These are phyloP conservation scores for Protomyces gravidus DNA, from an alignment of 1,139 yeast species.

Conservation along the genomic window DNA sequence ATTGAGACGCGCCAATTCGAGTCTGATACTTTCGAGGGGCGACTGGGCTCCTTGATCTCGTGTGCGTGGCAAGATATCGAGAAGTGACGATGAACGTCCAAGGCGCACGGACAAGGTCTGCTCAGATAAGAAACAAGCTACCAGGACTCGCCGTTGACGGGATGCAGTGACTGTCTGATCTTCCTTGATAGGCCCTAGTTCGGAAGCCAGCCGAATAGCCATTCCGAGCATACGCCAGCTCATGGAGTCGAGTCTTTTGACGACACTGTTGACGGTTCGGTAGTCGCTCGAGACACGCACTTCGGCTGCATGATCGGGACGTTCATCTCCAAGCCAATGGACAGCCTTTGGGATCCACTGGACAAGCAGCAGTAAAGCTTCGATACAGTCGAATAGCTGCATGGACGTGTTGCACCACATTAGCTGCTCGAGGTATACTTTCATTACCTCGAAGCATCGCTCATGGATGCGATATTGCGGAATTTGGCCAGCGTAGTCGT, in stretches of 20 bases:
- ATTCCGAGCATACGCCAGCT: slow-evolving; percentile 1
- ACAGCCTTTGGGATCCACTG: slow-evolving; percentile 1
- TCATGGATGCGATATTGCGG: not conserved
- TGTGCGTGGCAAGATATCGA: not conserved
- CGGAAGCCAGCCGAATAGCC: not conserved
- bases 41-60: not conserved
- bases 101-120: not conserved
- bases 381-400: not conserved
- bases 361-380: not conserved
- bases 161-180: not conserved
- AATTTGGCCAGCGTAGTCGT: not conserved
- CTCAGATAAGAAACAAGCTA: not conserved
- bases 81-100: not conserved
- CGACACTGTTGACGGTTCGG: not conserved
- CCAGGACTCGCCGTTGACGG: not conserved
- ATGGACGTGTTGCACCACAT: slow-evolving; percentile 1
- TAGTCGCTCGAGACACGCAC: not conserved
- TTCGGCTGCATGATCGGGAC: not conserved
- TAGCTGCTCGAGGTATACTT: not conserved
- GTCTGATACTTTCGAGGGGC: not conserved
- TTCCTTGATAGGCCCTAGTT: not conserved
- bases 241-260: not conserved
- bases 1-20: not conserved
- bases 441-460: not conserved
- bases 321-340: not conserved